These are phyloP conservation scores for Acidomyces sp. DNA, from an alignment of 495 filamentous ascomycete genomes.

Conservation along the genomic window DNA sequence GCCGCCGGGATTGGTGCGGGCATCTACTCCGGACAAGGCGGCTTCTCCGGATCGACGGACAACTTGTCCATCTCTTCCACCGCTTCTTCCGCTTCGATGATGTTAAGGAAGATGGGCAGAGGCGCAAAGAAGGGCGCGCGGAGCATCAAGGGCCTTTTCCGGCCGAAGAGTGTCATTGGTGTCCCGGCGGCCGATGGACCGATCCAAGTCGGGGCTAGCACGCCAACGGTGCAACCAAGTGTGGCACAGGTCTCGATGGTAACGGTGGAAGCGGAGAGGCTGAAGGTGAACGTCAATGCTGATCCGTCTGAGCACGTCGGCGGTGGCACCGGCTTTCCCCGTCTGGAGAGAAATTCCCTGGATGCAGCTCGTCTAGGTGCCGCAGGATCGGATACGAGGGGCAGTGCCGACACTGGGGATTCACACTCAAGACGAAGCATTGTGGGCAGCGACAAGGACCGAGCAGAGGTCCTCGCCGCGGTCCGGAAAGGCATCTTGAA, in stretches of 20 bases:
- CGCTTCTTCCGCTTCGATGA: conserved; percentile 93
- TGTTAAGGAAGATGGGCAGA: conserved; percentile 98
- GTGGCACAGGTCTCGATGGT: conserved; percentile 81
- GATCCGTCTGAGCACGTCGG: conserved; percentile 54
- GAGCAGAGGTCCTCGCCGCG: conserved; percentile 77
- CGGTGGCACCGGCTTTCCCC: conserved; percentile 76
- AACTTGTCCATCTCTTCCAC: conserved; percentile 96
- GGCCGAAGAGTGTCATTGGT: conserved; percentile 83
- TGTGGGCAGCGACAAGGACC: conserved; percentile 76
- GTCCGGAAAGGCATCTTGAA: conserved; percentile 93
- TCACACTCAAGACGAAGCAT: conserved; percentile 63
- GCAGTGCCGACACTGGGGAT: conserved; percentile 43
- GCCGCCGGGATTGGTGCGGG: conserved; percentile 78
- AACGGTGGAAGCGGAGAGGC: conserved; percentile 80
- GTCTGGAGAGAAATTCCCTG: conserved; percentile 67
- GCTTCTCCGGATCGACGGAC: conserved; percentile 85
- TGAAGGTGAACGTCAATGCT: conserved; percentile 66
- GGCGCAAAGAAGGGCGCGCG: conserved; percentile 87
- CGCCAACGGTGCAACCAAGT: conserved; percentile 42
- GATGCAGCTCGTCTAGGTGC: conserved; percentile 39
- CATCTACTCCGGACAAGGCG: conserved; percentile 81
- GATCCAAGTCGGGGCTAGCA: conserved; percentile 17
- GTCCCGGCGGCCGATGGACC: conserved; percentile 53
- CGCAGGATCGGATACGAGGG: conserved; percentile 25
- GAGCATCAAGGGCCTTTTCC: conserved; percentile 86